Conservation (phyloP, 1,284 basidiomycete genomes). For the Ganoderma lingzhi region DNA sequence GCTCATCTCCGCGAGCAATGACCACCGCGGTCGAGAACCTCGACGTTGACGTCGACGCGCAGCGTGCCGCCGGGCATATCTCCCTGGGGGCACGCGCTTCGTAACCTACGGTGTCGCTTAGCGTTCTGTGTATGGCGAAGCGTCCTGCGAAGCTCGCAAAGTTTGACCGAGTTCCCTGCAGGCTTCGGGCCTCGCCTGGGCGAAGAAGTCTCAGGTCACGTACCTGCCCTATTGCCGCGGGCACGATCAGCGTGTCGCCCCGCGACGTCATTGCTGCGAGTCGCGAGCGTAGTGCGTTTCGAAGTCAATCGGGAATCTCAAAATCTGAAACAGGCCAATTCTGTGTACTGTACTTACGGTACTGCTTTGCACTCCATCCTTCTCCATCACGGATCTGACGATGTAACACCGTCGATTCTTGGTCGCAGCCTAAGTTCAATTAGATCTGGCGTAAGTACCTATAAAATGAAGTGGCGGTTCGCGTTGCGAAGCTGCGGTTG, state of each 20-base stretch:
- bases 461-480: background rate
- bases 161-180: background rate
- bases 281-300: background rate
- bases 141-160: background rate
- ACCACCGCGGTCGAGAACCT: background rate
- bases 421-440: background rate
- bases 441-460: background rate
- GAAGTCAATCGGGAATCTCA: constrained; percentile 3
- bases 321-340: background rate
- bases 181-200: background rate
- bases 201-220: background rate
- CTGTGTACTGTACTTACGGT: background rate
- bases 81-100: background rate
- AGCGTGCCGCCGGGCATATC: background rate
- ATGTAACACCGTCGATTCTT: background rate
- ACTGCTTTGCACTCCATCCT: background rate
- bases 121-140: background rate
- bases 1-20: background rate
- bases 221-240: background rate
- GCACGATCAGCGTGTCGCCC: background rate
- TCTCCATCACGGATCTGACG: background rate
- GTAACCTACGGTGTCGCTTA: background rate
- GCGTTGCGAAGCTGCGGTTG: background rate
- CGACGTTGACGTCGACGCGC: background rate
- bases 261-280: constrained; percentile 4